Base-by-base conservation (phyloP, 495 filamentous ascomycete genomes). In the Neurospora sp. region DNA sequence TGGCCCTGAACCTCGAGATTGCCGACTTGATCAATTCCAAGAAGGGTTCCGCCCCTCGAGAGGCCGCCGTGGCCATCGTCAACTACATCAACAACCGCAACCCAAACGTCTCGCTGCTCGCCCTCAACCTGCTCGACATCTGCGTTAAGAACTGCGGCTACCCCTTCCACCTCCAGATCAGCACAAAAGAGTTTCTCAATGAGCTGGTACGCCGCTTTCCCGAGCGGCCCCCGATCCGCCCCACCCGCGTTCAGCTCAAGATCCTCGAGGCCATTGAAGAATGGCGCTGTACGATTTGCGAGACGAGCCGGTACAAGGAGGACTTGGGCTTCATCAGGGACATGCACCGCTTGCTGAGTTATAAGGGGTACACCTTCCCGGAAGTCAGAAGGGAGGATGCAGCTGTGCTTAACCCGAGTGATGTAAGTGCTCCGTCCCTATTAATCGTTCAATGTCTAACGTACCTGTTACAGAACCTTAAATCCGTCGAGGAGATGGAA, bases 91-190 rank as follows among this genome's bases (percentile, higher is more conserved):
- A 98, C 83, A 91, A 95, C 80, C 92, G 96, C 80, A 98, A 98
- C 80, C 91, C 93, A 69, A 99, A 98, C 84, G 92, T 99, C 73
- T 90, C 94, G 69, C 84, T 98, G 76, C 87, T 98, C 53, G 96
- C 96, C 71, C 87, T 99, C 79, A 84, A 91, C 88, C 90, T 99
- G 70, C 91, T 99, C 78, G 96, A 99, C 79, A 98, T 98, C 69
- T 98, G 94, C 81, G 96, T 98, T 80, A 99, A 99, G 84, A 99
- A 99, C 82, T 99, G 96, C 89, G 96, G 96, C 76, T 99, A 99
- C 82, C 94, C 96, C 20, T 99, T 99, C 82, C 96, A 99, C 74
- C 90, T 99, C 45, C 96, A 99, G 83, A 98, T 99, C 81, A 93
- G 91, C 80, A 98, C 96, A 72, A 99, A 99, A 81, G 96, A 99